Base-by-base conservation (phyloP, 495 filamentous ascomycete genomes). In the Lindgomyces ingoldianus region DNA sequence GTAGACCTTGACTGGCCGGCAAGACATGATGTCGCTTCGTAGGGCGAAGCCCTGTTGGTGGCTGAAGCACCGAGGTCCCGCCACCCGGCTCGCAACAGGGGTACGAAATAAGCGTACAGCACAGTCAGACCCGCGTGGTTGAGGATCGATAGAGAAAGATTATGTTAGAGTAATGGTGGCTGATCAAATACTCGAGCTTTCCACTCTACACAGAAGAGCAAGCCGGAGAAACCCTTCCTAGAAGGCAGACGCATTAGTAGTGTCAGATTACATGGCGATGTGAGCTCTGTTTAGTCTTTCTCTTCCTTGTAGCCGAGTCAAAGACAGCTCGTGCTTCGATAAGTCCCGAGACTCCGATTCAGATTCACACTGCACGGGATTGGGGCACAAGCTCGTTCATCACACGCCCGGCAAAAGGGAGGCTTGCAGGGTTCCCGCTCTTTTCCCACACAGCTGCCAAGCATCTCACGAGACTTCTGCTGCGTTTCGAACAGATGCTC, bases 81-180 rank as follows among this genome's bases (percentile, higher is more conserved):
- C 42, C 57, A 62, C 57, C 57, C 45, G 58, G 47, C 58, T 61
- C 18, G 25, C 58, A 26, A 44, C 58, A 53, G 58, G 51, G 60
- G 60, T 19, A 10, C 39, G 26, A 52, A 36, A 57, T 57, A 64
- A 64, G 61, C 61, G 57, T 57, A 57, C 44, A 46, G n/a, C 60
- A 54, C 58, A 62, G 58, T 46, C 47, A 62, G 29, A 45, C 19
- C n/a, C 52, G 21, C 21, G 52, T 19, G 24, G 44, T 10, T 18
- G 33, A 22, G 29, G 51, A 19, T 55, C 26, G 19, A 55, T 33
- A 42, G 27, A 41, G n/a, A 16, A 22, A 22, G 51, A 33, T 10
- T 18, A 22, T 29, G n/a, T n/a, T n/a, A n/a, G n/a, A n/a, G n/a
- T n/a, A n/a, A n/a, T n/a, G n/a, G n/a, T n/a, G n/a, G n/a, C n/a